Evolutionary conservation across 2,329 filamentous ascomycete species (phyloP).

Genomic region (Hirsutella minnesotensis): DNA sequence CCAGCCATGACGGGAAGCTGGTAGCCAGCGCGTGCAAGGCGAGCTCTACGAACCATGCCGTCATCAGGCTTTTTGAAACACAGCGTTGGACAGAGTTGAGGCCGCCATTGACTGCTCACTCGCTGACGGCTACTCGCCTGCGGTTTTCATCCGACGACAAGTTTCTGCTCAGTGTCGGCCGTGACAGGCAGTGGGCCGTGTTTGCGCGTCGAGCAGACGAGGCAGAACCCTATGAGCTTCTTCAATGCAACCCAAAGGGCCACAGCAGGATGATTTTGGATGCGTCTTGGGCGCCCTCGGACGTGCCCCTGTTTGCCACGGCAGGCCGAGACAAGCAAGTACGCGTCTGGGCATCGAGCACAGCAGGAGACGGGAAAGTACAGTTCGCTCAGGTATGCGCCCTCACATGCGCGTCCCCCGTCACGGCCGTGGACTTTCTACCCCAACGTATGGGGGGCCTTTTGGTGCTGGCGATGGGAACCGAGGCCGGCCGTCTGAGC

Average conservation of each 20-base stretch:
- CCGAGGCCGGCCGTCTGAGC: slow-evolving; percentile 38
- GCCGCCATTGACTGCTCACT: slow-evolving; percentile 73
- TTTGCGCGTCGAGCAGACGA: slow-evolving; percentile 44
- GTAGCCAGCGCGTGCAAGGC: slow-evolving; percentile 90
- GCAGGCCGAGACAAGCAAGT: slow-evolving; percentile 82
- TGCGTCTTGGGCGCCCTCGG: slow-evolving; percentile 64
- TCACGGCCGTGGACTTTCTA: slow-evolving; percentile 62
- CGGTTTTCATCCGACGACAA: slow-evolving; percentile 66
- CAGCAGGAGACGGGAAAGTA: slow-evolving; percentile 15
- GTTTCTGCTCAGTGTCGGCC: slow-evolving; percentile 74
- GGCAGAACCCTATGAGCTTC: slow-evolving; percentile 38
- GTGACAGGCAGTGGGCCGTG: slow-evolving; percentile 84
- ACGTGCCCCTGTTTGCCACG: slow-evolving; percentile 58
- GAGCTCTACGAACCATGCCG: slow-evolving; percentile 84
- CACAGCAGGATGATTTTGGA: slow-evolving; percentile 90
- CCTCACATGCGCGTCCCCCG: slow-evolving; percentile 44
- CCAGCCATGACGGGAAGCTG: slow-evolving; percentile 60
- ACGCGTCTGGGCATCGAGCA: slow-evolving; percentile 51
- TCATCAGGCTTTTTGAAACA: slow-evolving; percentile 85
- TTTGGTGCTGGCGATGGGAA: slow-evolving; percentile 42
- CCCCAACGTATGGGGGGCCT: slow-evolving; percentile 16
- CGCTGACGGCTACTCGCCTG: slow-evolving; percentile 73
- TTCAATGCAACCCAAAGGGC: slow-evolving; percentile 65
- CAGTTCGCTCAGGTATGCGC: slow-evolving; percentile 40
- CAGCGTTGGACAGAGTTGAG: slow-evolving; percentile 76